Percentiles rank a stretch among this genome's conserved stretches.
These are phyloP conservation scores for Termitomyces sp. DNA, from an alignment of 768 basidiomycete genomes.

Conservation along the genomic window DNA sequence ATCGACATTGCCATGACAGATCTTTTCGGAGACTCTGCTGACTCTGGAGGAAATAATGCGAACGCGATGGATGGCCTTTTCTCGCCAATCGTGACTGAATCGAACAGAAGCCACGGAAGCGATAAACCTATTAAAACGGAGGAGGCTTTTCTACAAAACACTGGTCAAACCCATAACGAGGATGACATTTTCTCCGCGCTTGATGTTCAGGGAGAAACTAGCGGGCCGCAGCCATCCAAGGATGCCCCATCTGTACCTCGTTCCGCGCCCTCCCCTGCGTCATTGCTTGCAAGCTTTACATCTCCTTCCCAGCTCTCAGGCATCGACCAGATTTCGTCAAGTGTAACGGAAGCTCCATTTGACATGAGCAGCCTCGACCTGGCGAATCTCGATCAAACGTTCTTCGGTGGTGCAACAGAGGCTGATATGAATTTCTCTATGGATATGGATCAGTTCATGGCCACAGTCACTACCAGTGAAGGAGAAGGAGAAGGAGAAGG, in stretches of 20 bases:
- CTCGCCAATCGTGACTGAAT: constrained; percentile 35
- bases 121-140: constrained; percentile 19
- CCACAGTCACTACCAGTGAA: constrained; percentile 24
- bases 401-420: constrained; percentile 32
- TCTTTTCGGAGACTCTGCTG: constrained; percentile 49
- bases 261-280: constrained; percentile 33
- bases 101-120: constrained; percentile 8
- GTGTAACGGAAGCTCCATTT: constrained; percentile 28
- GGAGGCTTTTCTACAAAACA: constrained; percentile 31
- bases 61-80: constrained; percentile 45
- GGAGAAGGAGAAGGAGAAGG: constrained; percentile 18
- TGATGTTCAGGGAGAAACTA: constrained; percentile 15
- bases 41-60: constrained; percentile 27
- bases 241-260: constrained; percentile 12
- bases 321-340: constrained; percentile 18
- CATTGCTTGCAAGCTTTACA: constrained; percentile 41
- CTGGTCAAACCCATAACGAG: constrained; percentile 16
- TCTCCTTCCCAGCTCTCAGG: constrained; percentile 23
- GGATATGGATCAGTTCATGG: constrained; percentile 54
- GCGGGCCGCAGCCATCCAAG: constrained; percentile 11
- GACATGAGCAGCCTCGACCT: constrained; percentile 47
- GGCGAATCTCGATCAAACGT: constrained; percentile 36
- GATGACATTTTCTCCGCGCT: constrained; percentile 31
- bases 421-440: constrained; percentile 40
- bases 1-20: constrained; percentile 57